Conservation (phyloP, 257 asterid genomes). For the Capsicum chinense region DNA sequence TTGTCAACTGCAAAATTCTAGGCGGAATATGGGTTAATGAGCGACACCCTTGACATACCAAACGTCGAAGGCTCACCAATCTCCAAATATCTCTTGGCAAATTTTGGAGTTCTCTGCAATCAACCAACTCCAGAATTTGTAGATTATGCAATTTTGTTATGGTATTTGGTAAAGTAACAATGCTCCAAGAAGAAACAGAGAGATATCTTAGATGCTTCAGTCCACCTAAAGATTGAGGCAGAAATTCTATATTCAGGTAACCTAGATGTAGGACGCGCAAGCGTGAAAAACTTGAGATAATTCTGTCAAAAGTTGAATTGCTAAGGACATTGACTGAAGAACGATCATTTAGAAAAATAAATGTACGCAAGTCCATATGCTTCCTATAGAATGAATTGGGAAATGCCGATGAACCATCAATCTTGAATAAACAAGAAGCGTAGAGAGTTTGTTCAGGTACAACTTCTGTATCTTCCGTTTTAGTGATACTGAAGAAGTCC, state of each 20-base stretch:
- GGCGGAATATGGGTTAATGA: constrained; percentile 24
- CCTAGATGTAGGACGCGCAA: neutral
- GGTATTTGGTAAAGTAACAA: constrained; percentile 14
- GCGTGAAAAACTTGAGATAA: neutral
- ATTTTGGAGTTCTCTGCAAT: neutral
- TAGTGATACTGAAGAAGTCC: no score
- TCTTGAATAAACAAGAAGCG: no score
- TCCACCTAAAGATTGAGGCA: constrained; percentile 22
- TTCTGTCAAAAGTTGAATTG: neutral
- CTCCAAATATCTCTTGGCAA: constrained; percentile 21
- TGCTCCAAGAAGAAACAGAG: neutral
- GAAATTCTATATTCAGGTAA: neutral
- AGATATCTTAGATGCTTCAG: constrained; percentile 25
- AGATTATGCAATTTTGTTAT: constrained; percentile 22
- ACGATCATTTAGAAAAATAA: no score
- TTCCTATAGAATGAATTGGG: no score
- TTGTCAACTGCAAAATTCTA: constrained; percentile 12
- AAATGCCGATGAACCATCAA: no score
- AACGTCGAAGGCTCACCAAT: constrained; percentile 5
- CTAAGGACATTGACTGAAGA: neutral
- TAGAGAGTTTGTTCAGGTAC: no score
- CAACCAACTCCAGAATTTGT: neutral
- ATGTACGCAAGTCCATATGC: no score
- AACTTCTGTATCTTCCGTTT: no score
- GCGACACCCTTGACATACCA: neutral